Percentiles rank a stretch among this genome's conserved stretches.
These are phyloP conservation scores for Nitzschia sp. DNA, from an alignment of 108 stramenopile genomes.

Conservation along the genomic window DNA sequence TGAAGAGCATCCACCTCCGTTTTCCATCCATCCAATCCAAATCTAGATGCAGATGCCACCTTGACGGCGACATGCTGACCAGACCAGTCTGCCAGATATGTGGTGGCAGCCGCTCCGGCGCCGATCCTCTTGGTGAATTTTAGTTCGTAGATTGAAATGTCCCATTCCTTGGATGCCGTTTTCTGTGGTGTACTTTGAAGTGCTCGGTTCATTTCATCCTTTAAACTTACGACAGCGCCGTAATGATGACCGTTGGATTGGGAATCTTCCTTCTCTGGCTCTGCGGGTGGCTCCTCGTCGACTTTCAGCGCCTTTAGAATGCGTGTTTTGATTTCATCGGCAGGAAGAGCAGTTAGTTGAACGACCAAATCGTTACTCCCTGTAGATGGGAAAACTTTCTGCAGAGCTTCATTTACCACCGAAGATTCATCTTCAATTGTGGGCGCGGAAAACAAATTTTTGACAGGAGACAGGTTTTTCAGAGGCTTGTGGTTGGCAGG, in stretches of 20 bases:
- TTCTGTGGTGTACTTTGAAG: not conserved
- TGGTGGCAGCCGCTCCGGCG: constrained; percentile 63
- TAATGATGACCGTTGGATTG: constrained; percentile 6
- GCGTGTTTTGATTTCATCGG: constrained; percentile 31
- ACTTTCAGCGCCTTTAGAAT: constrained; percentile 18
- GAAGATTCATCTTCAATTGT: constrained; percentile 1
- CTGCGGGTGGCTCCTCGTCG: constrained; percentile 2
- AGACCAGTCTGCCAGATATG: constrained; percentile 66
- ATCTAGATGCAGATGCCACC: constrained; percentile 60
- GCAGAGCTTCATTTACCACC: not conserved
- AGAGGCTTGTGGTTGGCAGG: not conserved
- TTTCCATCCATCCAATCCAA: constrained; percentile 72
- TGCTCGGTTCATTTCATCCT: constrained; percentile 11
- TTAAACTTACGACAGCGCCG: constrained; percentile 9
- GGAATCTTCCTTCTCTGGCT: not conserved
- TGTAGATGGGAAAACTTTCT: constrained; percentile 1
- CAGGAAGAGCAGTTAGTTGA: constrained; percentile 27
- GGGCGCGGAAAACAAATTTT: not conserved
- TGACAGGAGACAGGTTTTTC: not conserved
- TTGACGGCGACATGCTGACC: constrained; percentile 71
- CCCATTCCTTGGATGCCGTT: constrained; percentile 56
- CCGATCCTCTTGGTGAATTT: constrained; percentile 64
- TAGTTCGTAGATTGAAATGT: constrained; percentile 68
- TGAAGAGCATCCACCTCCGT: constrained; percentile 59
- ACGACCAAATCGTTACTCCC: not conserved